Conservation (phyloP, 768 basidiomycete species). For the Rhodocollybia butyracea region DNA sequence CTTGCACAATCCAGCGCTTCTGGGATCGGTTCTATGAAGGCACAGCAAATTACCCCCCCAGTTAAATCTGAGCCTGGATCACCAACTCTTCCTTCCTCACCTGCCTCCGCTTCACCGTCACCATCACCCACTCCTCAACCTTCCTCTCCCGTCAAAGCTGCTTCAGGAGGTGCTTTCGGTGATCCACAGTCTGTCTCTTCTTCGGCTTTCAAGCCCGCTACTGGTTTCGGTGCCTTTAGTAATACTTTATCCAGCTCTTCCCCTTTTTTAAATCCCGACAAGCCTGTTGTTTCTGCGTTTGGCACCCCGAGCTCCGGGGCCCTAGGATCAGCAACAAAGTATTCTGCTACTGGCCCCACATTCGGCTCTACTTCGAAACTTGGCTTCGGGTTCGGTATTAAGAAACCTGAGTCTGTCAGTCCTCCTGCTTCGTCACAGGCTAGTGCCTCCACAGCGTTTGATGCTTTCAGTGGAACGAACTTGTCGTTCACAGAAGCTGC, state of each 20-base stretch:
- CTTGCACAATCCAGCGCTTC: not conserved
- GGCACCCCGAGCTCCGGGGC: constrained; percentile 9
- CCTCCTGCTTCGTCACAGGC: constrained; percentile 17
- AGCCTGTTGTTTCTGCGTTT: constrained; percentile 37
- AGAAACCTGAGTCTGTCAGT: constrained; percentile 28
- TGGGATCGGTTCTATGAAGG: not conserved
- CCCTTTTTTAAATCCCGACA: constrained; percentile 48
- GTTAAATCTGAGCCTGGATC: not conserved
- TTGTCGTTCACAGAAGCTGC: constrained; percentile 41
- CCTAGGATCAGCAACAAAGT: constrained; percentile 16
- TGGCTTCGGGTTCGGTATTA: constrained; percentile 24
- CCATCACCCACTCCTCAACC: constrained; percentile 15
- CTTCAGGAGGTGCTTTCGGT: constrained; percentile 35
- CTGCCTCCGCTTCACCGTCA: not conserved
- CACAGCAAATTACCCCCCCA: not conserved
- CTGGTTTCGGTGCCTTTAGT: constrained; percentile 41
- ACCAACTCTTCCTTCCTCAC: not conserved
- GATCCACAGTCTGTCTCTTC: constrained; percentile 31
- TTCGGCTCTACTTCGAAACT: constrained; percentile 32
- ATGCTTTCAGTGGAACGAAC: constrained; percentile 44
- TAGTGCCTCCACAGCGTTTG: constrained; percentile 38
- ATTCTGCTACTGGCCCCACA: constrained; percentile 20
- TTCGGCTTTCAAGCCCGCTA: constrained; percentile 36
- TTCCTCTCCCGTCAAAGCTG: constrained; percentile 17
- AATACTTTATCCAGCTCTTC: constrained; percentile 39